Percentiles rank a stretch among this genome's conserved stretches.
These are phyloP conservation scores for Santalum album DNA, from an alignment of 164 flowering plant species.

Conservation along the genomic window DNA sequence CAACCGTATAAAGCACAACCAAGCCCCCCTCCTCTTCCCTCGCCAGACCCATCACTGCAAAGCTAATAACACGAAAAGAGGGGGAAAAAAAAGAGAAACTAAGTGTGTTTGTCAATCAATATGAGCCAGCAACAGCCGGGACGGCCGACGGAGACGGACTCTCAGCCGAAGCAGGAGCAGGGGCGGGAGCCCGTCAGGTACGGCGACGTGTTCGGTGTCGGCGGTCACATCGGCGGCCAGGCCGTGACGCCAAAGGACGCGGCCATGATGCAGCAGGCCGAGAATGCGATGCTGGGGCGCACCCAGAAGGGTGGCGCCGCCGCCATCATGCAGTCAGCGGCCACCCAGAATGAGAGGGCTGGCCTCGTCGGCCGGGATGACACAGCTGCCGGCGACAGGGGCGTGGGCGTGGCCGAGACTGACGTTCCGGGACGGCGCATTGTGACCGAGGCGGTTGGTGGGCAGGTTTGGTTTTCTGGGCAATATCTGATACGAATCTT, in stretches of 20 bases:
- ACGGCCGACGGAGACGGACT: conserved; percentile 10
- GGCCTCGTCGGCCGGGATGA: no score
- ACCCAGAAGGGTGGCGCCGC: conserved; percentile 40
- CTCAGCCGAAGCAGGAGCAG: not conserved
- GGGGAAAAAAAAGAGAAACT: no score
- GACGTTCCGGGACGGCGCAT: no score
- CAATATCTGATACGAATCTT: no score
- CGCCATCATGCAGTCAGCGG: conserved; percentile 37
- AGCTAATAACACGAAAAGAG: no score
- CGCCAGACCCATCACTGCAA: no score
- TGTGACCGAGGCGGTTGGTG: no score
- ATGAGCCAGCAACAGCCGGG: conserved; percentile 46
- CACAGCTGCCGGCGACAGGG: no score
- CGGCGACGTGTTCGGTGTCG: conserved; percentile 36
- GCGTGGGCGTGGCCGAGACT: no score
- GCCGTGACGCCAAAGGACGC: conserved; percentile 40
- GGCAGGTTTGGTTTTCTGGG: no score
- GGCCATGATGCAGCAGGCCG: conserved; percentile 42
- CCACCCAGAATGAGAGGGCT: conserved; percentile 21
- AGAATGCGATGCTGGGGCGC: conserved; percentile 31
- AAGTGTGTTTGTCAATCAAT: not conserved
- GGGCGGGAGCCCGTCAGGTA: conserved; percentile 31
- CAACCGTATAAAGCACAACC: no score
- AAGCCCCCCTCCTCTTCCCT: no score
- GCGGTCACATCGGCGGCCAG: conserved; percentile 31